A percentile compares a stretch with the other conserved stretches of the same genome.
These are phyloP conservation scores for Gymnopilus junonius DNA, from an alignment of 768 basidiomycete genomes.

Conservation along the genomic window DNA sequence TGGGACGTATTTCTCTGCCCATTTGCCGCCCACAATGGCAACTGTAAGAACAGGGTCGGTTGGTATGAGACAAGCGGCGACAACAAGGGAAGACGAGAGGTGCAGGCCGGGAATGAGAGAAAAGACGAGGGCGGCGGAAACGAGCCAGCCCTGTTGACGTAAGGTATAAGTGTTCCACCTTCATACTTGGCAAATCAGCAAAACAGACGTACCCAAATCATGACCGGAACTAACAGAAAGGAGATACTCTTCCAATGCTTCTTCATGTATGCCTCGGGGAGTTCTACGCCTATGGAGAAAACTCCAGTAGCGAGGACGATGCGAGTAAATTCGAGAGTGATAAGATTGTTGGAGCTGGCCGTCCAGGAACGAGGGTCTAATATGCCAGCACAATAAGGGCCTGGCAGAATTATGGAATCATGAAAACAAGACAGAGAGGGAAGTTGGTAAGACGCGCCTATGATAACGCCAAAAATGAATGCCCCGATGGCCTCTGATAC, in stretches of 20 bases:
- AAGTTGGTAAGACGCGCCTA: slow-evolving; percentile 57
- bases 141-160: slow-evolving; percentile 81
- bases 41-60: slow-evolving; percentile 95
- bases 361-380: slow-evolving; percentile 83
- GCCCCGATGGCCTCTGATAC: slow-evolving; percentile 98
- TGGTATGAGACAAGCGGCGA: slow-evolving; percentile 92
- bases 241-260: slow-evolving; percentile 92
- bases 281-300: slow-evolving; percentile 96
- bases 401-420: slow-evolving; percentile 42
- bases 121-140: slow-evolving; percentile 90
- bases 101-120: slow-evolving; percentile 87
- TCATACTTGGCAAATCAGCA: not conserved
- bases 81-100: slow-evolving; percentile 87
- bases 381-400: slow-evolving; percentile 83
- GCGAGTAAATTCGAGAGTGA: slow-evolving; percentile 91
- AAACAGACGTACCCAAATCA: slow-evolving; percentile 72
- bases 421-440: slow-evolving; percentile 10
- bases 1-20: slow-evolving; percentile 96
- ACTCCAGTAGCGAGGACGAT: slow-evolving; percentile 96
- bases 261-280: slow-evolving; percentile 94
- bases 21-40: slow-evolving; percentile 93
- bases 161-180: not conserved
- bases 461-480: slow-evolving; percentile 90
- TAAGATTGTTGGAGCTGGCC: slow-evolving; percentile 55
- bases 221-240: slow-evolving; percentile 81